Evolutionary conservation across 768 basidiomycete species (phyloP), one percentile per base, ranked within the genome.

Genomic region (Cantharellus anzutake): DNA sequence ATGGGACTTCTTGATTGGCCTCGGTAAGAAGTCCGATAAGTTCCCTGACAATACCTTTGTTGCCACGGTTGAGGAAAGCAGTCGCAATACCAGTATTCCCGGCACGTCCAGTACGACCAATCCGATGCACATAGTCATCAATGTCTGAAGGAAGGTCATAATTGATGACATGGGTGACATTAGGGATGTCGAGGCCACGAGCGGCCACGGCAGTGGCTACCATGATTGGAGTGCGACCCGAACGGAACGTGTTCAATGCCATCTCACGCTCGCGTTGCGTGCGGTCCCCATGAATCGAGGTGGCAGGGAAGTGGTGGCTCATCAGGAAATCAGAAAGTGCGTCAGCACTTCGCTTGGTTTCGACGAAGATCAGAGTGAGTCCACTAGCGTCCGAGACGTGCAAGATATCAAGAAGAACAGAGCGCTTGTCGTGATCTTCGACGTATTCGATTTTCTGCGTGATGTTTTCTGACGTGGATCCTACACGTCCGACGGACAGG

Each of bases 331-430:
- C 96, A 68, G 91, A 96, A 7, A 99, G 78, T 82, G 86, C 87
- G 67, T 99, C 96, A 39, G 96, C 96, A 92, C 97, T 98, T 64
- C 94, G 81, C 76, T 99, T 99, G 60, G 96, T 99, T 79, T 99
- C 96, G 62, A 98, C 94, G 71, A 99, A 99, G 66, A 99, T 83
- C 57, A 99, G 82, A 16, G 92, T 91, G 38, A 98, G 76, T 41
- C 91, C 91, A 39, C 44, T 74, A 72, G 67, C 81, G 60, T 74
- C 72, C 64, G 91, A 83, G 41, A 89, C 86, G 50, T 81, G 81
- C 59, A 99, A 80, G 62, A 99, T 82, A 69, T 99, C 96, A 60
- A 99, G 81, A 2, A 99, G 78, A 40, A 97, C 88, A 35, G 92
- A 97, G 66, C 91, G 86, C 75, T 99, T 99, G 76, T 99, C 96